These are phyloP conservation scores for Dipteronia dyeriana DNA, from an alignment of 345 rosid species.

Conservation along the genomic window DNA sequence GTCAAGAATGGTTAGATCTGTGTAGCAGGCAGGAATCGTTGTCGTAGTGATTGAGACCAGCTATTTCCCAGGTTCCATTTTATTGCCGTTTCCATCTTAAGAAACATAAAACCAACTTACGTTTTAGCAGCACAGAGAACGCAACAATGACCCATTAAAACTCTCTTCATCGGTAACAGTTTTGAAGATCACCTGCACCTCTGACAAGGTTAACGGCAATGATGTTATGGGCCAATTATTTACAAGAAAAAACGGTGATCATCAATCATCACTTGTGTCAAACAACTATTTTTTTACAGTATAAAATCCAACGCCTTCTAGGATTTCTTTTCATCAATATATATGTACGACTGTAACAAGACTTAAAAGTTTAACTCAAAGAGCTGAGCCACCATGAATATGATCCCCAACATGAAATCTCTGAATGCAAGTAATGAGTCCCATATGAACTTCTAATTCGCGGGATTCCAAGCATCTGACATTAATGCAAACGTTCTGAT, in stretches of 20 bases:
- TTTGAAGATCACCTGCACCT: too few relatives aligned
- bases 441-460: neutral
- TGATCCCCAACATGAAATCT: neutral
- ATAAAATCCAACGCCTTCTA: neutral
- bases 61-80: too few relatives aligned
- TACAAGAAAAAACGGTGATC: neutral
- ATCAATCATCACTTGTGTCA: neutral
- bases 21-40: too few relatives aligned
- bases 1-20: too few relatives aligned
- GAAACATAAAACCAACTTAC: too few relatives aligned
- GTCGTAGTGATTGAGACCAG: too few relatives aligned
- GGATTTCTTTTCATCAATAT: neutral
- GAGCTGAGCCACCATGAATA: neutral
- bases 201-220: too few relatives aligned
- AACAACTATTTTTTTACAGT: neutral
- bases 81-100: too few relatives aligned
- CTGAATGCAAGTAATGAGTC: slow-evolving; percentile 1
- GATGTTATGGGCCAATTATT: neutral
- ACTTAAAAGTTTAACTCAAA: neutral
- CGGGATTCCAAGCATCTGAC: neutral
- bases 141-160: too few relatives aligned
- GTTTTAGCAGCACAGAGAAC: too few relatives aligned
- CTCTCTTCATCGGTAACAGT: too few relatives aligned
- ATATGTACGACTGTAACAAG: neutral
- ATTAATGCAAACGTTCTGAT: neutral